Conservation (phyloP, 345 rosid genomes). For the Syzygium oleosum region DNA sequence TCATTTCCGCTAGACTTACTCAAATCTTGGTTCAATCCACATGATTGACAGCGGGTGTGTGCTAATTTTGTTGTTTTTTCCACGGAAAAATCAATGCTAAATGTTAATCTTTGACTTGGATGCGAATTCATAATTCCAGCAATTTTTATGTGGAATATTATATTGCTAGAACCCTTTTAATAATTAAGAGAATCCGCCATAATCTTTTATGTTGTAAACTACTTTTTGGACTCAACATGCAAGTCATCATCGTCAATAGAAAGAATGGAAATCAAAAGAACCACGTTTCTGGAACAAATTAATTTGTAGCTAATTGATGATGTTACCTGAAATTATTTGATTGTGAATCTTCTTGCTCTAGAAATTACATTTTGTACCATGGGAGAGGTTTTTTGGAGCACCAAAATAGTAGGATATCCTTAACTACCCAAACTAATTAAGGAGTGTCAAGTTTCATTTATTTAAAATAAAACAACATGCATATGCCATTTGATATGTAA, state of each 20-base stretch:
- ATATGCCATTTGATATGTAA: not conserved
- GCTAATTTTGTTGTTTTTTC: not conserved
- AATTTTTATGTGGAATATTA: not conserved
- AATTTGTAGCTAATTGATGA: not conserved
- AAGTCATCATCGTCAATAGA: not conserved
- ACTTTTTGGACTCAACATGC: not conserved
- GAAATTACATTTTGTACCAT: not conserved
- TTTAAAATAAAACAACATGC: not conserved
- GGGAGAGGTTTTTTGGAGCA: not conserved
- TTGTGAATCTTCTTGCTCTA: not conserved
- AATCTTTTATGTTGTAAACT: not conserved
- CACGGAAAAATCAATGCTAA: not conserved
- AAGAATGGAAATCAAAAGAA: not conserved
- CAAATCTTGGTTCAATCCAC: not conserved
- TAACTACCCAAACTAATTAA: no score
- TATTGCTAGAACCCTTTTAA: not conserved
- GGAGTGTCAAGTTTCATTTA: not conserved
- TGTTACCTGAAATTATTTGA: not conserved
- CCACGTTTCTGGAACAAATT: not conserved
- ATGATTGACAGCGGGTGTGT: not conserved
- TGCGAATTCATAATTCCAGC: not conserved
- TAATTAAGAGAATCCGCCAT: not conserved
- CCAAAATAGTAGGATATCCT: not conserved
- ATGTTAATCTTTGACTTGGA: not conserved
- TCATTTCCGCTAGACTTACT: not conserved